Evolutionary conservation across 2,329 filamentous ascomycete genomes (phyloP).

Genomic region (Zymoseptoria passerinii): DNA sequence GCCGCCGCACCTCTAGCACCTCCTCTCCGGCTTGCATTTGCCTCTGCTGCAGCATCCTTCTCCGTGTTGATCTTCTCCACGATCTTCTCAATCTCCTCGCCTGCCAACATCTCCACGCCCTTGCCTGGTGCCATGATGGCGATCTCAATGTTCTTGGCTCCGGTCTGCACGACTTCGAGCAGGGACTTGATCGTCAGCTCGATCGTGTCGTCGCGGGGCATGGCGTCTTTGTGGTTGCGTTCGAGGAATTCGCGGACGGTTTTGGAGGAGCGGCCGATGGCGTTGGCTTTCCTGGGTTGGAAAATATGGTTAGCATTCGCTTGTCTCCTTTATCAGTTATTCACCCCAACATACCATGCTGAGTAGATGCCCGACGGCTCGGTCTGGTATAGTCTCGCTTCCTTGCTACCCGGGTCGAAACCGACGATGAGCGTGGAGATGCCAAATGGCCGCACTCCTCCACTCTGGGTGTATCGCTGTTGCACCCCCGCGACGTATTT

Average conservation of each 20-base stretch:
- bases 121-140: conserved; percentile 95
- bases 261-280: conserved; percentile 96
- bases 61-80: conserved; percentile 99
- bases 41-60: conserved; percentile 81
- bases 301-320: conserved; percentile 12
- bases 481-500: conserved; percentile 98
- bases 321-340: background rate
- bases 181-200: conserved; percentile 97
- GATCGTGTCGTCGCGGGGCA: conserved; percentile 94
- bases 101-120: conserved; percentile 82
- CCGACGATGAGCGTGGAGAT: conserved; percentile 97
- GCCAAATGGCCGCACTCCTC: conserved; percentile 95
- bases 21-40: conserved; percentile 74
- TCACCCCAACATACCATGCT: conserved; percentile 66
- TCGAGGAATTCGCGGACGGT: conserved; percentile 98
- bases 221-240: conserved; percentile 95
- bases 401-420: conserved; percentile 89
- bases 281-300: conserved; percentile 83
- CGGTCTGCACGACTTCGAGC: conserved; percentile 94
- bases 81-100: conserved; percentile 92
- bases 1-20: conserved; percentile 43
- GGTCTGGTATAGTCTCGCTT: conserved; percentile 89
- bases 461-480: conserved; percentile 97
- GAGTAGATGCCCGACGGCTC: conserved; percentile 99
- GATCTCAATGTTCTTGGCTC: conserved; percentile 99